phyloP scores from a whole-genome alignment of 2,329 filamentous ascomycete genomes.

The Rutstroemia sp. region DNA sequence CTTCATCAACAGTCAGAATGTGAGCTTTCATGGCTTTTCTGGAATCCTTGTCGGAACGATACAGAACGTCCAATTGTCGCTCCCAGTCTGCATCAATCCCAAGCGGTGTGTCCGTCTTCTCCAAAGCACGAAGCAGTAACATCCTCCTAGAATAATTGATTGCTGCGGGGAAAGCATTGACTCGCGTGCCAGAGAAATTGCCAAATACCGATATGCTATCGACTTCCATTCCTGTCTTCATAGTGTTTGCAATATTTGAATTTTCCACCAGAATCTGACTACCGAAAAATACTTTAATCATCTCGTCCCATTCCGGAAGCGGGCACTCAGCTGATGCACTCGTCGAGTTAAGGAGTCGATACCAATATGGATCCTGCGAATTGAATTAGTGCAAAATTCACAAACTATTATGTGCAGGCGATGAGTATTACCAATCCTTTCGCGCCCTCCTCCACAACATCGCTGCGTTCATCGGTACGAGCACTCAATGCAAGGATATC shows the following conservation, averaged over 20 bases:
- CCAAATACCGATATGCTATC: constrained; percentile 33
- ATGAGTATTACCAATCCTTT: constrained; percentile 72
- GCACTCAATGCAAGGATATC: constrained; percentile 74
- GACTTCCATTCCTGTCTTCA: constrained; percentile 34
- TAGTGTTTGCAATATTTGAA: constrained; percentile 26
- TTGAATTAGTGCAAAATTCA: constrained; percentile 1
- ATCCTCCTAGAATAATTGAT: constrained; percentile 61
- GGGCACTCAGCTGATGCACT: constrained; percentile 35
- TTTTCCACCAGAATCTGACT: constrained; percentile 28
- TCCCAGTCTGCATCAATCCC: constrained; percentile 77
- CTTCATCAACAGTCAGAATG: constrained; percentile 36
- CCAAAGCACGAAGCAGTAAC: constrained; percentile 46
- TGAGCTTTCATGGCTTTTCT: constrained; percentile 52
- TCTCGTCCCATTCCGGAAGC: constrained; percentile 45
- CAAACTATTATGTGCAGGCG: constrained; percentile 22
- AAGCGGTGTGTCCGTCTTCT: constrained; percentile 24
- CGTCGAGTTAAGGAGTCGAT: constrained; percentile 50
- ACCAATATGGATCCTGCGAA: constrained; percentile 54
- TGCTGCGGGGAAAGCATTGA: constrained; percentile 58
- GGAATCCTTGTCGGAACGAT: constrained; percentile 61
- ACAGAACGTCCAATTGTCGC: constrained; percentile 63
- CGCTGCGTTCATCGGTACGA: constrained; percentile 60
- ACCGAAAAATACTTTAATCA: constrained; percentile 43
- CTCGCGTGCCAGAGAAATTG: constrained; percentile 34
- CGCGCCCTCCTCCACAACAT: constrained; percentile 82